Evolutionary conservation across 1,139 yeast species (phyloP), one percentile per base, ranked within the genome.

Genomic region (Kazachstania sp.): DNA sequence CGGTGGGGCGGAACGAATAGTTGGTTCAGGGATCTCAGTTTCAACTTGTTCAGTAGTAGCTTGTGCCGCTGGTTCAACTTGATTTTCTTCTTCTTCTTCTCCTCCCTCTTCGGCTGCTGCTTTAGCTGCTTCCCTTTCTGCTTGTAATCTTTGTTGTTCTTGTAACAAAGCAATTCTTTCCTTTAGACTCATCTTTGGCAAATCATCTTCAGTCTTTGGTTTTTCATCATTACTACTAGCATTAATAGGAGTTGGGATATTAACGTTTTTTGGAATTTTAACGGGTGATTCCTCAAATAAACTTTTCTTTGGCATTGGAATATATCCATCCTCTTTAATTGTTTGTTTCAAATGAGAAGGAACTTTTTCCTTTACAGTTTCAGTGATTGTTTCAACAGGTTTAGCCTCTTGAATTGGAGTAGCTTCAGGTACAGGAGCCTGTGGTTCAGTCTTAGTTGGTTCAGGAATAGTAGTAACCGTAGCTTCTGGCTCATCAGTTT

Each of bases 161-260:
- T 90, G 95, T 47, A 92, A 71, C 60, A 86, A 63, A 11, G 86
- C 86, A 61, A 92, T 87, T 54, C 97, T 76, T 55, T 92, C 97
- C 61, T 85, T 85, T 60, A 92, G 72, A 49, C 95, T 83, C 70
- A 88, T 68, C 56, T 84, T 82, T 12, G 96, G 95, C 6, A 70
- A 73, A 48, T 77, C 80, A 16, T 66, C 67, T 34, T 61, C 65
- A n/a, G 57, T 52, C 12, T 54, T 55, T 28, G 43, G 23, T 12
- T 39, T 38, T 31, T 43, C 37, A 20, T 36, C 29, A 34, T 28
- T 40, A 15, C 32, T 30, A 20, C n/a, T 34, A 19, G 31, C 44
- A 18, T 42, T 46, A 1, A 50, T 26, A n/a, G 62, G 63, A 34
- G 55, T 49, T 16, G 57, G 58, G 18, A 44, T 40, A 30, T 20